These are phyloP conservation scores for Cinnamomum micranthum DNA, from an alignment of 164 flowering plant genomes.

Conservation along the genomic window DNA sequence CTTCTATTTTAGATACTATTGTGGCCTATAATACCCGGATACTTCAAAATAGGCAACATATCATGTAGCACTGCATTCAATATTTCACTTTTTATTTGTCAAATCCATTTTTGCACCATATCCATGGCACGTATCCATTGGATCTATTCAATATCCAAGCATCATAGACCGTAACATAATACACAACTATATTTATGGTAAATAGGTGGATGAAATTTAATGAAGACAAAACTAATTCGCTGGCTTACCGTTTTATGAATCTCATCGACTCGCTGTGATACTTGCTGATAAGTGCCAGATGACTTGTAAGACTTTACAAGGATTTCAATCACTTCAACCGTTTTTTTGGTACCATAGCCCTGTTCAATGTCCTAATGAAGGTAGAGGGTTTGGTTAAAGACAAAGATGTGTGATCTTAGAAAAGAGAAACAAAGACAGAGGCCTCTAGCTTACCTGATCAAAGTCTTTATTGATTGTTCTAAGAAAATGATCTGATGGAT, in stretches of 20 bases:
- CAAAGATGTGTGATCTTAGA: no score
- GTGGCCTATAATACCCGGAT: no score
- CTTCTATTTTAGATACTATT: no score
- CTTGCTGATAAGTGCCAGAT: constrained; percentile 28
- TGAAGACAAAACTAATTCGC: background rate
- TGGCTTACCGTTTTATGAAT: constrained; percentile 28
- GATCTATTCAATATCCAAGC: no score
- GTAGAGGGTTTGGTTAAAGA: background rate
- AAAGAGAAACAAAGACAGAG: background rate
- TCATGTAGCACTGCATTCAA: no score
- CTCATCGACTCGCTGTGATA: constrained; percentile 19
- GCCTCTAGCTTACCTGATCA: constrained; percentile 36
- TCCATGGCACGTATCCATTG: no score
- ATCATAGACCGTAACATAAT: no score
- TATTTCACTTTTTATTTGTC: no score
- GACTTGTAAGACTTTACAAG: constrained; percentile 45
- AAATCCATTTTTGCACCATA: no score
- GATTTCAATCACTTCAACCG: constrained; percentile 30
- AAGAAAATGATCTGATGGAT: constrained; percentile 82
- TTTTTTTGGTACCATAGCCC: constrained; percentile 21
- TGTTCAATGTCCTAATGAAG: constrained; percentile 30
- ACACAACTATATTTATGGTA: no score
- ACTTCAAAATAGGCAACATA: no score
- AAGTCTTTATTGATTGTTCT: constrained; percentile 71
- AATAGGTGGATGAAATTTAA: no score